phyloP scores from a whole-genome alignment of 148 eudicot species.

The Pharnaceum exiguum region DNA sequence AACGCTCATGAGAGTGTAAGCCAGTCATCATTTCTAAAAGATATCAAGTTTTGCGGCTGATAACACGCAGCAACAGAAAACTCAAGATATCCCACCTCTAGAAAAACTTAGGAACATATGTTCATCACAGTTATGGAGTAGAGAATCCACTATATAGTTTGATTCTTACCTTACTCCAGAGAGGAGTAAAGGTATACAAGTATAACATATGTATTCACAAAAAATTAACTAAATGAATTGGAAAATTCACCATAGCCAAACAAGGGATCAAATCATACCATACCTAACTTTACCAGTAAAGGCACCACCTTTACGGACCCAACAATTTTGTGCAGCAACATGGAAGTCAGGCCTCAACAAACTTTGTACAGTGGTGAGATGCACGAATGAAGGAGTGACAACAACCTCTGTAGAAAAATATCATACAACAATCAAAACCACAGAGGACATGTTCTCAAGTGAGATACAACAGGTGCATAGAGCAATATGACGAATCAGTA shows the following conservation, averaged over 20 bases:
- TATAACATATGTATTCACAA: neutral
- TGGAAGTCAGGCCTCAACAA: slow-evolving; percentile 58
- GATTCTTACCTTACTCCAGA: neutral
- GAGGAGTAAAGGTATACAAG: neutral
- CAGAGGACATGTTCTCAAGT: neutral
- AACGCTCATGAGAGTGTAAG: no score
- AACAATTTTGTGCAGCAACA: slow-evolving; percentile 81
- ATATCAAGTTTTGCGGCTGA: no score
- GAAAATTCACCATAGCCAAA: neutral
- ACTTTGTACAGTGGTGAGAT: slow-evolving; percentile 51
- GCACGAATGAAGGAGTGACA: slow-evolving; percentile 67
- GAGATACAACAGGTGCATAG: neutral
- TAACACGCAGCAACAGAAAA: no score
- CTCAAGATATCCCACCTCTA: no score
- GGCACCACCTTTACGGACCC: slow-evolving; percentile 88
- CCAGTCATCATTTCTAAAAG: no score
- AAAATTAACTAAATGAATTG: neutral
- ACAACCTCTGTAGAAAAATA: slow-evolving; percentile 59
- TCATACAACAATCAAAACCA: slow-evolving; percentile 4
- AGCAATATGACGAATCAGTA: neutral
- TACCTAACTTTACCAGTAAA: slow-evolving; percentile 88
- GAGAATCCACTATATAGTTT: neutral
- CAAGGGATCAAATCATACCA: neutral
- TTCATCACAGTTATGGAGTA: neutral
- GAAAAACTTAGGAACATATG: neutral